Evolutionary conservation across 257 asterid species (phyloP), one percentile per base, ranked within the genome.

Genomic region (Nicotiana benthamiana): DNA sequence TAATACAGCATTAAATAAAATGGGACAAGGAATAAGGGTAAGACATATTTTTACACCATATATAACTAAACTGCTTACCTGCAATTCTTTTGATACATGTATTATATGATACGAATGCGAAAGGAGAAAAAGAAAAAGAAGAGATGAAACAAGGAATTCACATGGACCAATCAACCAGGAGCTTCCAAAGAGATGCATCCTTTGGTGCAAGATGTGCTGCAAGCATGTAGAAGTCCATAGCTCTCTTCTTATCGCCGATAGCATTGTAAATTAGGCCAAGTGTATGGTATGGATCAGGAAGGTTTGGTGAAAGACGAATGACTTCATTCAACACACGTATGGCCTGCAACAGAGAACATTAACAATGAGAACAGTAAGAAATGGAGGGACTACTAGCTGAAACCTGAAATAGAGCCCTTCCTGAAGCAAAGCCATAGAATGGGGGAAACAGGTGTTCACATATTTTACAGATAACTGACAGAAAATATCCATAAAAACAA

Each of bases 171-270:
- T 89, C 52, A 48, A 91, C 90, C 61, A 94, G 92, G 80, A 84
- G 90, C 85, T 94, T 91, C 98, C 98, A 94, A 75, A 93, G 80
- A 85, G 97, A 84, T 57, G 90, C 87, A 85, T 94, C 92, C 87
- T 91, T 93, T 10, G 97, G 98, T 28, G 87, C 79, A 86, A 93
- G 84, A 85, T 89, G 96, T 54, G 97, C 97, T 81, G 98, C 96
- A 86, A 94, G 89, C 93, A 92, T 88, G 89, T 94, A 90, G 80
- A 91, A 93, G 75, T 86, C 86, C 80, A 90, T 83, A 63, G 97
- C 90, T 82, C 87, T 91, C 83, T 85, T 90, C 82, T 83, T 81
- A 80, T 94, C 92, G 75, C 87, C 87, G 89, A 89, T 88, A 20
- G 87, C 89, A 28, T 87, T 84, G 79, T 90, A 93, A 57, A 93